phyloP scores from a whole-genome alignment of 192 early-diverging fungal genomes.

The Rhizophagus clarus region DNA sequence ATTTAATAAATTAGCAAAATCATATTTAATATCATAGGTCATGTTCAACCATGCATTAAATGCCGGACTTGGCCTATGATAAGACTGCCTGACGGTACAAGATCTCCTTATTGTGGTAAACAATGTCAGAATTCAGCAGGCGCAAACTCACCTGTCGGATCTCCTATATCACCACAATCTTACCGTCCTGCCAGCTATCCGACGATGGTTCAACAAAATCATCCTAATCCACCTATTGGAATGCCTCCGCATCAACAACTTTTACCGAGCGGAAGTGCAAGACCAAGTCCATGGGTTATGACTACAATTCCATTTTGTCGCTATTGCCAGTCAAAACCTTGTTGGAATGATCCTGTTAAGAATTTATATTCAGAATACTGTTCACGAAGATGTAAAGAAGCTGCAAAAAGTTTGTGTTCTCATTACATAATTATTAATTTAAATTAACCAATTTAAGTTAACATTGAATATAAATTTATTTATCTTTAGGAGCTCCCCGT shows the following conservation, averaged over 20 bases:
- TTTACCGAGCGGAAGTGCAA: background rate
- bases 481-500: background rate
- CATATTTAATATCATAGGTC: background rate
- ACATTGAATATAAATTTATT: background rate
- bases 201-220: background rate
- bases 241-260: background rate
- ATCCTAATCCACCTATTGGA: background rate
- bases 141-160: background rate
- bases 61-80: background rate
- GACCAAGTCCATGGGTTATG: background rate
- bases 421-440: background rate
- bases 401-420: background rate
- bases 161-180: background rate
- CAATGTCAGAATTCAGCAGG: background rate
- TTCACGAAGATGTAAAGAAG: background rate
- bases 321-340: background rate
- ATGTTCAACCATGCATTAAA: conserved; percentile 5
- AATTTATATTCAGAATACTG: background rate
- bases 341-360: background rate
- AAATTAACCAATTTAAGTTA: no score
- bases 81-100: background rate
- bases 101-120: conserved; percentile 13
- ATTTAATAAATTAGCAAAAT: background rate
- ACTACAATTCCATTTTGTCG: background rate
- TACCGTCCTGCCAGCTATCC: background rate